Evolutionary conservation across 2,329 filamentous ascomycete genomes (phyloP).

Genomic region (Apiospora saccharicola): DNA sequence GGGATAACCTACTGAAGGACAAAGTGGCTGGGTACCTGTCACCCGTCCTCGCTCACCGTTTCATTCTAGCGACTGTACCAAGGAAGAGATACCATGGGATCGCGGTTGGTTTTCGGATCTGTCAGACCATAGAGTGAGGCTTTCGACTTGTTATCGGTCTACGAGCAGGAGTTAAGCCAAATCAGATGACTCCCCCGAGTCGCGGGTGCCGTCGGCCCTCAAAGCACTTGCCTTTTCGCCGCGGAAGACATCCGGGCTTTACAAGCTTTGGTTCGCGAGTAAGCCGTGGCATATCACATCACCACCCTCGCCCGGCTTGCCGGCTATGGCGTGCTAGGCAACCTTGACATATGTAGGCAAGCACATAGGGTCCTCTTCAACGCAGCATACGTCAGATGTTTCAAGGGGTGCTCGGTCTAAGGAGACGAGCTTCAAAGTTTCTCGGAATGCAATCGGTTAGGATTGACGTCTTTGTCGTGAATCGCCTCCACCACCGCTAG

Average conservation of each 20-base stretch:
- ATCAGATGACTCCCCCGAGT: background rate
- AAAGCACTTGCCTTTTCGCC: background rate
- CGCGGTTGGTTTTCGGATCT: background rate
- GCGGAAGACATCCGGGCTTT: background rate
- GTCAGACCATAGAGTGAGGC: background rate
- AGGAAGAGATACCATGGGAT: background rate
- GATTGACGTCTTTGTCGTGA: conserved; percentile 14
- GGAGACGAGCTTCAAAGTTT: background rate
- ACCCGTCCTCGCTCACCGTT: background rate
- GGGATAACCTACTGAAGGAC: background rate
- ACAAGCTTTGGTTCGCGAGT: conserved; percentile 7
- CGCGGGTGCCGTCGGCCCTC: conserved; percentile 2
- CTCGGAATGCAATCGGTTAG: background rate
- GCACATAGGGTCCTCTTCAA: background rate
- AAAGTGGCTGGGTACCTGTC: background rate
- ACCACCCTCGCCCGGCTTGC: background rate
- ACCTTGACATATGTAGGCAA: background rate
- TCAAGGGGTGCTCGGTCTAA: background rate
- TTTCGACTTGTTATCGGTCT: background rate
- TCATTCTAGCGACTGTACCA: background rate
- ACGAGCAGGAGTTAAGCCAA: background rate
- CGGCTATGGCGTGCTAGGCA: background rate
- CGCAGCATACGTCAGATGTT: conserved; percentile 15
- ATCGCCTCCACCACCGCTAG: background rate
- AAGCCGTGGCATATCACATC: background rate